Percentiles rank a stretch among this genome's conserved stretches.
These are phyloP conservation scores for Syzygium oleosum DNA, from an alignment of 345 rosid species.

Conservation along the genomic window DNA sequence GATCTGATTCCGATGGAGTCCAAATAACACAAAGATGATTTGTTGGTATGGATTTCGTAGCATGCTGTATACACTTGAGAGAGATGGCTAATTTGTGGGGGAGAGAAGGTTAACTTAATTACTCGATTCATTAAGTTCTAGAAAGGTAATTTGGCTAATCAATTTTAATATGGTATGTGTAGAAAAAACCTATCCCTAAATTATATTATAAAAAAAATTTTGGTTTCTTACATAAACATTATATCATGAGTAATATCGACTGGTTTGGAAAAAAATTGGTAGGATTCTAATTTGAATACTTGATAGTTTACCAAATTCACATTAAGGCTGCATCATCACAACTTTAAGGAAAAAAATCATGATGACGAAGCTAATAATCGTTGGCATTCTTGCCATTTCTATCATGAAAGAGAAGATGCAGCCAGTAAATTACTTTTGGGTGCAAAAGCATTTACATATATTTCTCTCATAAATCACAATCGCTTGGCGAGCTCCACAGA, in stretches of 20 bases:
- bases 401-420: background rate
- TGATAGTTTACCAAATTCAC: background rate
- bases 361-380: no score
- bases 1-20: background rate
- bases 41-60: no score
- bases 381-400: background rate
- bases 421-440: background rate
- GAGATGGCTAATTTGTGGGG: background rate
- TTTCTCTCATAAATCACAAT: no score
- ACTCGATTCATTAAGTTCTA: background rate
- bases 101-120: background rate
- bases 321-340: background rate
- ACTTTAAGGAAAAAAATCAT: background rate
- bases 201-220: background rate
- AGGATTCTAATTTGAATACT: background rate
- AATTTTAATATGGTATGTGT: background rate
- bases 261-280: background rate
- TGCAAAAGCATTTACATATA: no score
- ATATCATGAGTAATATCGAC: background rate
- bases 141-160: background rate
- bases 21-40: no score
- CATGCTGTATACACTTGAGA: accelerated
- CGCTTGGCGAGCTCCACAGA: no score
- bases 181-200: accelerated
- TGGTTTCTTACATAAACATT: background rate